phyloP scores from a whole-genome alignment of 225 moss, liverwort and hornwort species.

The Asterella californica region DNA sequence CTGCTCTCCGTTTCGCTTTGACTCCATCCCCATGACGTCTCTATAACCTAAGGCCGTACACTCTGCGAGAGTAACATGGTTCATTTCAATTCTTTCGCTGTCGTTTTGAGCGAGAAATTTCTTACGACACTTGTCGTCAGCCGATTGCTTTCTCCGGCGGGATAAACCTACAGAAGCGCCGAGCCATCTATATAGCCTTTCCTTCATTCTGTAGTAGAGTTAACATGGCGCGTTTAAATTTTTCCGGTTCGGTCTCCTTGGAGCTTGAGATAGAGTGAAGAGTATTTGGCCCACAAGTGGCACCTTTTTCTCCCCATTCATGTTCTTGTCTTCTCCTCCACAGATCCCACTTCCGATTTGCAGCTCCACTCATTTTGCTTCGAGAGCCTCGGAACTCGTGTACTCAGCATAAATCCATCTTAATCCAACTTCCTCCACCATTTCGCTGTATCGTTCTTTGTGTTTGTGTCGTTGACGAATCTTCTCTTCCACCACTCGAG shows the following conservation, averaged over 20 bases:
- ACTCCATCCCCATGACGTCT: not conserved
- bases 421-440: not conserved
- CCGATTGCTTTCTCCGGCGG: no score
- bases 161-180: no score
- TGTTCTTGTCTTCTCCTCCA: not conserved
- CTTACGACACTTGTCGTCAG: no score
- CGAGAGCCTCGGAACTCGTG: not conserved
- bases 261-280: not conserved
- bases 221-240: not conserved
- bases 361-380: not conserved
- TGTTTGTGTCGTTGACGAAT: not conserved
- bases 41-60: not conserved
- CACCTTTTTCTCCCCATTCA: not conserved
- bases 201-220: not conserved
- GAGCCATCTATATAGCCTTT: not conserved
- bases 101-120: no score
- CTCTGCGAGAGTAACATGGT: not conserved
- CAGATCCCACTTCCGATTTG: not conserved
- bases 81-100: not conserved
- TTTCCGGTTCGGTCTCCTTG: not conserved
- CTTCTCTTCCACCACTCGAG: not conserved
- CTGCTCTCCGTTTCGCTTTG: not conserved
- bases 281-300: not conserved
- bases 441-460: not conserved
- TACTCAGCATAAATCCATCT: not conserved